Conservation (phyloP, 441 rosid genomes). For the Theobroma grandiflorum region DNA sequence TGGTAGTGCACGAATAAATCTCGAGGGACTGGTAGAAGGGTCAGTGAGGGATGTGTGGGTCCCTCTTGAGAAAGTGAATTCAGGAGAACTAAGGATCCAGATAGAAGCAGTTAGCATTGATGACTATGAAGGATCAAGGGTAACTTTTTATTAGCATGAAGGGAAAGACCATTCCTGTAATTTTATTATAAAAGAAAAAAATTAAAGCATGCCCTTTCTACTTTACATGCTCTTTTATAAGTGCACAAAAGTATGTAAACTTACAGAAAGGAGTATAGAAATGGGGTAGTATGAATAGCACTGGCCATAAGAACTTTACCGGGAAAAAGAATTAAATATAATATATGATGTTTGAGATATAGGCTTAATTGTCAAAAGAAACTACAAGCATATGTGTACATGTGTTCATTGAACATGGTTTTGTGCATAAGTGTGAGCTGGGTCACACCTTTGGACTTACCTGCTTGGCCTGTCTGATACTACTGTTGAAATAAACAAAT, state of each 20-base stretch:
- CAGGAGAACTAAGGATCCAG: slow-evolving; percentile 90
- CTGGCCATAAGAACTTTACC: background rate
- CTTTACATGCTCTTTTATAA: background rate
- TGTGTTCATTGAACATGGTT: background rate
- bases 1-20: slow-evolving; percentile 85
- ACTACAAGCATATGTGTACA: background rate
- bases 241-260: background rate
- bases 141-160: slow-evolving; percentile 35
- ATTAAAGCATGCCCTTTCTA: background rate
- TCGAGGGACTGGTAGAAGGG: slow-evolving; percentile 85
- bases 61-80: slow-evolving; percentile 90
- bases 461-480: background rate
- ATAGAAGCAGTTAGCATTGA: slow-evolving; percentile 69
- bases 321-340: background rate
- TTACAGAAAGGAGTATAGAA: background rate
- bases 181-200: background rate
- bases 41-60: slow-evolving; percentile 78
- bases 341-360: background rate
- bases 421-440: background rate
- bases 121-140: slow-evolving; percentile 72
- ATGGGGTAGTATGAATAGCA: background rate
- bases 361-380: background rate
- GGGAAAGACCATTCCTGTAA: background rate
- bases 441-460: background rate
- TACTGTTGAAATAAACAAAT: background rate